A percentile compares a stretch with the other conserved stretches of the same genome.
phyloP scores from a whole-genome alignment of 2,329 filamentous ascomycete species.

The Cercospora janseana region DNA sequence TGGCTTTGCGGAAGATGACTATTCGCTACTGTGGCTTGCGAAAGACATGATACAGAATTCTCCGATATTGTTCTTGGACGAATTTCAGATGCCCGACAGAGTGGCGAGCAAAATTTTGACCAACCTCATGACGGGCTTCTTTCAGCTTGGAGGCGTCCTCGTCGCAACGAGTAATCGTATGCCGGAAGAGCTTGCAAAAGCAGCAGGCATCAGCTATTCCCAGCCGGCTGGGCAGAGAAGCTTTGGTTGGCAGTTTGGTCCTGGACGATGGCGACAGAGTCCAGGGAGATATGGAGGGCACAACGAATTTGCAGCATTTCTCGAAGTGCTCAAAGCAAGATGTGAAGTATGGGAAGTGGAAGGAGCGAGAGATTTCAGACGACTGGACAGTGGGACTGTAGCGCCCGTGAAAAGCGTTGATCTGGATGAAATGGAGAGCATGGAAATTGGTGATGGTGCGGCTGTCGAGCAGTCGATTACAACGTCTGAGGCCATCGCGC shows the following conservation, averaged over 20 bases:
- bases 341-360: conserved; percentile 87
- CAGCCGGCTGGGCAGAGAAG: conserved; percentile 53
- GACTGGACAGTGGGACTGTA: conserved; percentile 51
- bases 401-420: conserved; percentile 25
- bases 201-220: conserved; percentile 67
- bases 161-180: conserved; percentile 79
- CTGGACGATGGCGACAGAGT: conserved; percentile 34
- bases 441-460: conserved; percentile 22
- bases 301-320: conserved; percentile 72
- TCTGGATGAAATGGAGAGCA: conserved; percentile 17
- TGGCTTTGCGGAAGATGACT: conserved; percentile 49
- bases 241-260: conserved; percentile 40
- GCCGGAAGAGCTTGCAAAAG: conserved; percentile 76
- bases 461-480: not conserved
- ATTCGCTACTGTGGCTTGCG: conserved; percentile 71
- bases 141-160: conserved; percentile 76
- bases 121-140: conserved; percentile 75
- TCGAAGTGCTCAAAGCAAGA: conserved; percentile 71
- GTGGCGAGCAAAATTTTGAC: conserved; percentile 76
- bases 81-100: conserved; percentile 79
- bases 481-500: conserved; percentile 7
- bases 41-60: conserved; percentile 72
- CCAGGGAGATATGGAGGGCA: conserved; percentile 57
- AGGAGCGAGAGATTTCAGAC: conserved; percentile 66
- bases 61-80: conserved; percentile 76